These are phyloP conservation scores for Kokia cookei DNA, from an alignment of 441 rosid genomes.

Conservation along the genomic window DNA sequence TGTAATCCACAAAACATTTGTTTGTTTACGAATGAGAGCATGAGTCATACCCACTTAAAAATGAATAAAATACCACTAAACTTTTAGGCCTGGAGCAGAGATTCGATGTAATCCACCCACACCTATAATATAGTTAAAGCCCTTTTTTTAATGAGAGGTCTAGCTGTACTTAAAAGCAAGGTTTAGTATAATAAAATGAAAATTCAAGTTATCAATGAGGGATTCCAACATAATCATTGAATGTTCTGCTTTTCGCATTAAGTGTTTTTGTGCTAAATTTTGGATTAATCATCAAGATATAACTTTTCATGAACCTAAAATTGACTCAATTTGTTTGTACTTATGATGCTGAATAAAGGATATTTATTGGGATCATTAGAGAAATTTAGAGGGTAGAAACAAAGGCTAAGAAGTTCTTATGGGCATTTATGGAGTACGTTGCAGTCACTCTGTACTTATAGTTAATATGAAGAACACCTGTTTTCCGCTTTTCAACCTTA, in stretches of 20 bases:
- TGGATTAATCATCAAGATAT: conserved; percentile 12
- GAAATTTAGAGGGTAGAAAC: too few species aligned
- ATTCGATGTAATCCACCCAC: conserved; percentile 22
- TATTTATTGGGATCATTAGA: too few species aligned
- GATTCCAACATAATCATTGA: conserved; percentile 20
- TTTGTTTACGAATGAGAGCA: background rate
- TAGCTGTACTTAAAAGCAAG: conserved; percentile 2
- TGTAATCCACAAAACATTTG: conserved; percentile 6
- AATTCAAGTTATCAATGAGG: background rate
- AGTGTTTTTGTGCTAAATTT: conserved; percentile 13
- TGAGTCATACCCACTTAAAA: background rate
- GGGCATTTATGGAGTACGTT: too few species aligned
- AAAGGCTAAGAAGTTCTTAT: too few species aligned
- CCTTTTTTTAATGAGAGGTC: conserved; percentile 2
- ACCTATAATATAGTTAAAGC: background rate
- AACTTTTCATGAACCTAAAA: background rate
- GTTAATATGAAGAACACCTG: too few species aligned
- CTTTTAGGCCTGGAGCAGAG: conserved; percentile 10
- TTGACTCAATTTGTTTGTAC: background rate
- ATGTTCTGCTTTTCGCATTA: conserved; percentile 13
- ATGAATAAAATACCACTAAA: background rate
- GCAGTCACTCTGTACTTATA: too few species aligned
- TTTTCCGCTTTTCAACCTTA: too few species aligned
- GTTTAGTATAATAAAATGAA: conserved; percentile 8
- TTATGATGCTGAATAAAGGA: background rate